Base-by-base conservation (phyloP, 139 green algal species). In the Chlorella sp. region DNA sequence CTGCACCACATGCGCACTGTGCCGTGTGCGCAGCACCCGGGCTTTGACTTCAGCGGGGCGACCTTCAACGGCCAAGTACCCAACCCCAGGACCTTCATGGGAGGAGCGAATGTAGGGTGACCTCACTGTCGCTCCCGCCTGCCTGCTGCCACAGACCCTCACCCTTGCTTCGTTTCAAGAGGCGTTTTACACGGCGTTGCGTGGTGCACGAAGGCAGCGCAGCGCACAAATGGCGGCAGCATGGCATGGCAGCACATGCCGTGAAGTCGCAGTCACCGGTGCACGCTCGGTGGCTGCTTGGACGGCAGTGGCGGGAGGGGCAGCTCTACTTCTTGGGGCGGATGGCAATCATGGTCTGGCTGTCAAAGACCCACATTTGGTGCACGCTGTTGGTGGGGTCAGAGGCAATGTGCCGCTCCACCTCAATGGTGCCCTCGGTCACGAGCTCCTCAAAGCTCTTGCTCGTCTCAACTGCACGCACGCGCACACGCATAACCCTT, bases 11-110 rank as follows among this genome's bases (percentile, higher is more conserved):
- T 29, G 59, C 27, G 27, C 17, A 64, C 5, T 4, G 10, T 64
- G 59, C 17, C 26, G 20, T 5, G 34, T n/a, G n/a, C 79, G 76
- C 88, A 97, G 87, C 85, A 98, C 76, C 93, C 94, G 0, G 94
- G 94, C 2, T 98, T 98, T 83, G 94, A 98, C 72, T 98, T 98
- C 50, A 93, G 87, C 0, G 79, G 79, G 22, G 94, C 94, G 1
- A 75, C 84, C 22, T 92, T 98, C 75, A 91, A 82, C 35, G 92
- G 92, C 20, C 51, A 78, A 27, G 86, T 82, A 2, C 94, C 94
- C 1, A 89, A 97, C 71, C 84, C 94, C 1, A 66, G 79, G 6
- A 96, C 88, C 0, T 98, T 97, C 72, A 92, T 97, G 90, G 81
- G 85, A 0, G 91, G 89, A n/a, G n/a, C n/a, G n/a, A n/a, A n/a